phyloP scores from a whole-genome alignment of 192 early-diverging fungal genomes.

The Piromyces finnis region DNA sequence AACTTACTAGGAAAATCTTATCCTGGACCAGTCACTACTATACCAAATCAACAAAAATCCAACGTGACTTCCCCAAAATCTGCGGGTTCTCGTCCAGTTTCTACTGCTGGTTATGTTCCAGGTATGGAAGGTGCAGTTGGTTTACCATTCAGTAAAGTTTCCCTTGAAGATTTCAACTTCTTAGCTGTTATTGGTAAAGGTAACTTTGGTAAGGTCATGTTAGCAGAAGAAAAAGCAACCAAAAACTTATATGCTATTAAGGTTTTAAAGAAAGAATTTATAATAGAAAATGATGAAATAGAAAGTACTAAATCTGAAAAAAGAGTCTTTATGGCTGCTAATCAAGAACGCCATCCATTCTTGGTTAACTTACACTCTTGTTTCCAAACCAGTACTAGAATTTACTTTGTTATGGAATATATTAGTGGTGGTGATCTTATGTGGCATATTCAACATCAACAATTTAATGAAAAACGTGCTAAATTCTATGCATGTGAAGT shows the following conservation, averaged over 20 bases:
- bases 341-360: background rate
- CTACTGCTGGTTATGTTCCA: background rate
- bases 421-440: slow-evolving; percentile 1
- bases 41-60: background rate
- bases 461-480: background rate
- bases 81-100: background rate
- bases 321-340: background rate
- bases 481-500: slow-evolving; percentile 2
- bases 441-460: slow-evolving; percentile 2
- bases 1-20: background rate
- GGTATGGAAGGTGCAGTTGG: background rate
- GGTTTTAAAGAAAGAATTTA: background rate
- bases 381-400: background rate
- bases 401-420: background rate
- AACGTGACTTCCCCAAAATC: background rate
- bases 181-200: slow-evolving; percentile 91
- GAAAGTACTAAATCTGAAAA: background rate
- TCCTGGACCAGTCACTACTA: background rate
- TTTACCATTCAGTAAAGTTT: background rate
- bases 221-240: slow-evolving; percentile 73
- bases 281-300: background rate
- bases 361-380: background rate
- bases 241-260: background rate
- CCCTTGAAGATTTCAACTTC: slow-evolving; percentile 80
- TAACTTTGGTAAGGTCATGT: slow-evolving; percentile 99